phyloP scores from a whole-genome alignment of 495 filamentous ascomycete species.

The Penicillium parvum region DNA sequence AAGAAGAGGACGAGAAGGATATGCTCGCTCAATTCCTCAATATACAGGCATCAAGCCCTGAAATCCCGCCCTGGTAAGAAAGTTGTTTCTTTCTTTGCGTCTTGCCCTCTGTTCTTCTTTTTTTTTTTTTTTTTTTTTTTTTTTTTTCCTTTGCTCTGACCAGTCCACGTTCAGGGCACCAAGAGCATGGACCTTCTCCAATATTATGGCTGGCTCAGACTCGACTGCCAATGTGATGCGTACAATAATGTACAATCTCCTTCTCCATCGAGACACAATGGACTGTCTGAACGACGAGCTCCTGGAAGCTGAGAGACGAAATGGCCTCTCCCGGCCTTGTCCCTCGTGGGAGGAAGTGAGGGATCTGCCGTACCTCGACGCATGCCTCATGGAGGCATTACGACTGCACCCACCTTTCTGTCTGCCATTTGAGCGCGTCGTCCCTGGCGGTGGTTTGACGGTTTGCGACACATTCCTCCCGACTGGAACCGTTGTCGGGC shows the following conservation, averaged over 20 bases:
- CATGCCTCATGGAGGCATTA: slow-evolving; percentile 55
- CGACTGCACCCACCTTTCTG: slow-evolving; percentile 43
- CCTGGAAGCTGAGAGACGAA: not conserved
- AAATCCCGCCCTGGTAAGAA: too few relatives aligned
- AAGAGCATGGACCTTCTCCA: slow-evolving; percentile 22
- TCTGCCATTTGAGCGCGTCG: slow-evolving; percentile 36
- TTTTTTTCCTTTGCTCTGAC: too few relatives aligned
- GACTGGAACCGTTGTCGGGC: slow-evolving; percentile 18
- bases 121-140: not conserved
- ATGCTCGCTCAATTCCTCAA: too few relatives aligned
- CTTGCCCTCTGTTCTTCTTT: too few relatives aligned
- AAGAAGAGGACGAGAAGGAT: too few relatives aligned
- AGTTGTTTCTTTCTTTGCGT: too few relatives aligned
- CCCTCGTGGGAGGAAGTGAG: slow-evolving; percentile 29
- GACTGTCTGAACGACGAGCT: slow-evolving; percentile 17
- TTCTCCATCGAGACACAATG: slow-evolving; percentile 27
- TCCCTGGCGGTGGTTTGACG: slow-evolving; percentile 28
- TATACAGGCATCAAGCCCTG: too few relatives aligned
- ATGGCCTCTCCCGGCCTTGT: slow-evolving; percentile 15
- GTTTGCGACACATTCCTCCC: slow-evolving; percentile 18
- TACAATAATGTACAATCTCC: slow-evolving; percentile 30
- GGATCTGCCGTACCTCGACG: slow-evolving; percentile 36
- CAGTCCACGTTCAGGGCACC: too few relatives aligned
- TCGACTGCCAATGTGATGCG: slow-evolving; percentile 40
- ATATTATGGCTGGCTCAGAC: slow-evolving; percentile 45